Conservation (phyloP, 2,329 filamentous ascomycete species). For the Phaeosphaeria sp. region DNA sequence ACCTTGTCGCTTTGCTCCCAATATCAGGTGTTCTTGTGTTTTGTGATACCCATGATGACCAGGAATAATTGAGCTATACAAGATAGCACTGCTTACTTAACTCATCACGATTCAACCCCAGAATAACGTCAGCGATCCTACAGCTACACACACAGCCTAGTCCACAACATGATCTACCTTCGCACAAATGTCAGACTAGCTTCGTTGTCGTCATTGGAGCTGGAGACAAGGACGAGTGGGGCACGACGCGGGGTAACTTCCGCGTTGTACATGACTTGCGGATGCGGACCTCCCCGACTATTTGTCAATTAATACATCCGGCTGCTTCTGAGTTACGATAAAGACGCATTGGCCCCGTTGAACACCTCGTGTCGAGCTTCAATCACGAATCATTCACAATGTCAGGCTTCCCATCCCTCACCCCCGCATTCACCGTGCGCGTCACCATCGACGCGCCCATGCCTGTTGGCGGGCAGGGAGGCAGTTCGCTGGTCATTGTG, state of each 20-base stretch:
- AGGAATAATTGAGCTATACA: not conserved
- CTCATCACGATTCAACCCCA: not conserved
- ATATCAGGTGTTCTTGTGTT: no score
- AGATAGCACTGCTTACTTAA: not conserved
- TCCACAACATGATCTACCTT: not conserved
- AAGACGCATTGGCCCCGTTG: not conserved
- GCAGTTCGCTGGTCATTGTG: slow-evolving; percentile 32
- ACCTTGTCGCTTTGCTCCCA: no score
- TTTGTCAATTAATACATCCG: not conserved
- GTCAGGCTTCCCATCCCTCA: slow-evolving; percentile 37
- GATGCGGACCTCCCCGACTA: not conserved
- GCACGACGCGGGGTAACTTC: slow-evolving; percentile 25
- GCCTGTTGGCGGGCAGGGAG: slow-evolving; percentile 31
- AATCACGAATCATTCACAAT: not conserved
- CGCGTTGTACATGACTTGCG: not conserved
- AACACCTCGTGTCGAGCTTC: not conserved
- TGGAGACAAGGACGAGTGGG: slow-evolving; percentile 19
- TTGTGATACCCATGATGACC: not conserved
- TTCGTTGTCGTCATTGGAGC: slow-evolving; percentile 7
- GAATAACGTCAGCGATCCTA: not conserved
- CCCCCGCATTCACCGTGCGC: slow-evolving; percentile 41
- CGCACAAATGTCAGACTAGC: no score
- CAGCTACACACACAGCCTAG: not conserved
- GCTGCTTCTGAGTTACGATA: not conserved
- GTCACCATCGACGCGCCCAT: slow-evolving; percentile 38